These are phyloP conservation scores for Candida namnaoensis DNA, from an alignment of 805 yeast species.

Conservation along the genomic window DNA sequence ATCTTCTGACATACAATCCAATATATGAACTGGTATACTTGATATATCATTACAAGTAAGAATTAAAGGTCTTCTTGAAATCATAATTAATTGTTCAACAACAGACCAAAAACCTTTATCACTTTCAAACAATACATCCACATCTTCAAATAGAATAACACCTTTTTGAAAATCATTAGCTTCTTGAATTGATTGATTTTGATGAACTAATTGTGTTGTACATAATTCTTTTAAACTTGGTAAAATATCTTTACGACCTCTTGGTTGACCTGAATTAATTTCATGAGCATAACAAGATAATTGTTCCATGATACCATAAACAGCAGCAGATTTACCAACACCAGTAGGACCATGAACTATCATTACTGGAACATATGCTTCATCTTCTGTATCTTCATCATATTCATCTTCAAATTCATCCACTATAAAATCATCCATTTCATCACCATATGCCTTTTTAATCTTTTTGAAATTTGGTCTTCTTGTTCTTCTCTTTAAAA, in stretches of 20 bases:
- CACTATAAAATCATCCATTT: conserved; percentile 24
- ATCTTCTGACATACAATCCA: conserved; percentile 31
- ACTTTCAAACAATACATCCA: conserved; percentile 64
- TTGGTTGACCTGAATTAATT: conserved; percentile 61
- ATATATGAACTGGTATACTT: conserved; percentile 38
- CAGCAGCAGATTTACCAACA: conserved; percentile 68
- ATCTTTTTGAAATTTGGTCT: conserved; percentile 23
- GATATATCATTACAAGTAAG: conserved; percentile 48
- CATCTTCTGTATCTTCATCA: conserved; percentile 14
- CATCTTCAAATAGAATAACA: conserved; percentile 76
- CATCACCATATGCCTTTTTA: conserved; percentile 12
- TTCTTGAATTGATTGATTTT: conserved; percentile 12
- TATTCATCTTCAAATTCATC: conserved; percentile 15
- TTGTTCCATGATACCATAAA: conserved; percentile 58
- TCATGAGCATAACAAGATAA: conserved; percentile 72
- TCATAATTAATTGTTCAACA: conserved; percentile 48
- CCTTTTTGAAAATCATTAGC: conserved; percentile 40
- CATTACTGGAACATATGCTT: conserved; percentile 49
- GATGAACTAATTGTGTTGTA: conserved; percentile 74
- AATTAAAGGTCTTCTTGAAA: conserved; percentile 62
- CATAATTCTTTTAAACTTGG: conserved; percentile 67
- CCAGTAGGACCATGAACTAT: conserved; percentile 67
- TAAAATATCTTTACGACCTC: conserved; percentile 65
- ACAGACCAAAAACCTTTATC: conserved; percentile 81
- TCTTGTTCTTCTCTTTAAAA: conserved; percentile 23